Conservation (phyloP, 768 basidiomycete genomes). For the Hygrophorus russula region DNA sequence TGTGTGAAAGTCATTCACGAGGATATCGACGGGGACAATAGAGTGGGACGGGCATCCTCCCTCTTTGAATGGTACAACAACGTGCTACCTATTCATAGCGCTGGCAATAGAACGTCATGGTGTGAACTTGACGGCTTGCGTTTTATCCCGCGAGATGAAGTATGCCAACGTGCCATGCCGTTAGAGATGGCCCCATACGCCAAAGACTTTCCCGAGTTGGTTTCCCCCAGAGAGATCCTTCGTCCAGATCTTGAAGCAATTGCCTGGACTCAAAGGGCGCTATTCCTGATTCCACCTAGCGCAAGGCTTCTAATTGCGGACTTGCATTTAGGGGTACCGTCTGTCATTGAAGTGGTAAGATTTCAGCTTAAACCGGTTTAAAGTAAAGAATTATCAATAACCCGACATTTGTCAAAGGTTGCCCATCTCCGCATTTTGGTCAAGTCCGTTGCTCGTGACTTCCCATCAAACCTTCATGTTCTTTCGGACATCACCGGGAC, state of each 20-base stretch:
- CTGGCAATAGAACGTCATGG: slow-evolving; percentile 16
- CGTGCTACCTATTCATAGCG: slow-evolving; percentile 20
- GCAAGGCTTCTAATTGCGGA: slow-evolving; percentile 22
- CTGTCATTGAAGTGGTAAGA: slow-evolving; percentile 31
- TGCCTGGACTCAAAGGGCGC: slow-evolving; percentile 39
- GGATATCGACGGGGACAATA: slow-evolving; percentile 10
- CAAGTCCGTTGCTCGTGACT: slow-evolving; percentile 13
- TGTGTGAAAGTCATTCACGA: slow-evolving; percentile 24
- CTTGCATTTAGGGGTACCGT: slow-evolving; percentile 27
- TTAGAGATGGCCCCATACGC: slow-evolving; percentile 15
- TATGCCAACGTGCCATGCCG: slow-evolving; percentile 13
- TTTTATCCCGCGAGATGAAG: slow-evolving; percentile 29
- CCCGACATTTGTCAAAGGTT: slow-evolving; percentile 18
- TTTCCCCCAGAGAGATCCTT: slow-evolving; percentile 28
- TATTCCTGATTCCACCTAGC: slow-evolving; percentile 18
- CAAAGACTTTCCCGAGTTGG: slow-evolving; percentile 18
- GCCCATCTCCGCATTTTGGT: slow-evolving; percentile 27
- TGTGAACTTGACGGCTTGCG: slow-evolving; percentile 18
- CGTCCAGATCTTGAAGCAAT: slow-evolving; percentile 25
- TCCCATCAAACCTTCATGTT: slow-evolving; percentile 17
- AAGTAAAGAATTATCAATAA: neutral
- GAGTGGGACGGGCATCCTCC: slow-evolving; percentile 15
- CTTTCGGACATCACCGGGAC: slow-evolving; percentile 28
- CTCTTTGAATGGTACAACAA: slow-evolving; percentile 25
- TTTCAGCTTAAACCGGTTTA: neutral